A percentile compares a stretch with the other conserved stretches of the same genome.
These are phyloP conservation scores for Turritis glabra DNA, from an alignment of 345 rosid genomes.

Conservation along the genomic window DNA sequence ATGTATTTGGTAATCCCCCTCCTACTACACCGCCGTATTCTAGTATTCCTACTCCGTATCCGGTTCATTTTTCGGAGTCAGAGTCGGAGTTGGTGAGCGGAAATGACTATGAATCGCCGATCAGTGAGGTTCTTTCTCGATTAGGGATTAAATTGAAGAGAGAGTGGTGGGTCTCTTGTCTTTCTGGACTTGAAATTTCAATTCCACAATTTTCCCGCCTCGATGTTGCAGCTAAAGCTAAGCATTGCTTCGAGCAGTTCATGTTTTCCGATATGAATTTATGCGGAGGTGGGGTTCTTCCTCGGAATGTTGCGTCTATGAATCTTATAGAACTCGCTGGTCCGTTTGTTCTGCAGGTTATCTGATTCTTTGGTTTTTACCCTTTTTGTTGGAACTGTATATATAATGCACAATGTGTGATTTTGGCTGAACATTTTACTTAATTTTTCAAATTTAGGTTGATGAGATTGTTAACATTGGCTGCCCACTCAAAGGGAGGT, in stretches of 20 bases:
- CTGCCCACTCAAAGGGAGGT: conserved; percentile 72
- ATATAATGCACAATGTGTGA: not conserved
- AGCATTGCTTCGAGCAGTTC: conserved; percentile 74
- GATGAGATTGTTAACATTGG: conserved; percentile 91
- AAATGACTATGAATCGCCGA: conserved; percentile 44
- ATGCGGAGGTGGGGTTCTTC: conserved; percentile 80
- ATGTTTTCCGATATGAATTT: conserved; percentile 80
- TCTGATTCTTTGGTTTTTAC: not conserved
- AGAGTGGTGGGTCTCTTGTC: conserved; percentile 69
- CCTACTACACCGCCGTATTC: conserved; percentile 39
- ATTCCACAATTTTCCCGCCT: conserved; percentile 44
- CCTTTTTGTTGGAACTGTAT: not conserved
- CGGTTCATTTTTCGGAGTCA: conserved; percentile 4
- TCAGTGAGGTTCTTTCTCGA: conserved; percentile 46
- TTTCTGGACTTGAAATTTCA: conserved; percentile 51
- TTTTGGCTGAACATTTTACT: not conserved
- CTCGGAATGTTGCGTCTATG: conserved; percentile 62
- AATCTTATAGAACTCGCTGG: conserved; percentile 77
- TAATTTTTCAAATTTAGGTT: conserved; percentile 52
- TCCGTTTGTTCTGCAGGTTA: conserved; percentile 87
- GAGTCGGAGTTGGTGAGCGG: conserved; percentile 9
- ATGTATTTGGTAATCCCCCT: conserved; percentile 50
- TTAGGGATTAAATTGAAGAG: conserved; percentile 66
- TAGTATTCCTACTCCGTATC: conserved; percentile 23
- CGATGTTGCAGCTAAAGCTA: conserved; percentile 58